Evolutionary conservation across 495 filamentous ascomycete genomes (phyloP), one percentile per base, ranked within the genome.

Genomic region (Echria macrotheca): DNA sequence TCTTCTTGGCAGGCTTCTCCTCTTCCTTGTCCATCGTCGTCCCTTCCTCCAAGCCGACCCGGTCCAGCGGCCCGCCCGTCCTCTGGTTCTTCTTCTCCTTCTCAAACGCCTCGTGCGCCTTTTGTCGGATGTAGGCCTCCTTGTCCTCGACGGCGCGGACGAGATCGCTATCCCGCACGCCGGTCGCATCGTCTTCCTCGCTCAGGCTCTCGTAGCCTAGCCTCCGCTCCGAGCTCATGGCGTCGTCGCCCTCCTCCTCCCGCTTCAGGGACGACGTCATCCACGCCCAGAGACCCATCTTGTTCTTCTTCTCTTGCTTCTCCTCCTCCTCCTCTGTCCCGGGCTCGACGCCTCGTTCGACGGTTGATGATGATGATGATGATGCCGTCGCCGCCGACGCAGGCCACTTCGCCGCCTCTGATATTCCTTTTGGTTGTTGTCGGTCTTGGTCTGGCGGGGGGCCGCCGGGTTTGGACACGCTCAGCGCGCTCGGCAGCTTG

Each of bases 251-350:
- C 24, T 78, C 75, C 18, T 81, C 72, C 45, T 87, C 83, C 50
- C 79, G 77, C 64, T 81, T 80, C 33, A 88, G 52, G 14, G 66
- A 67, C 10, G 64, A 56, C 15, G 70, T 70, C 32, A 74, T 47
- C 72, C 70, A 75, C 28, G 39, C 19, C 56, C 55, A 59, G 17
- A 68, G 24, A 33, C 57, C 18, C 10, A 32, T 36, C 21, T 45
- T 51, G 26, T 47, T 47, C 21, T 43, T n/a, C n/a, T n/a, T n/a
- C n/a, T n/a, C n/a, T 19, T 47, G 35, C 0, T 36, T 39, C 5
- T 55, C 7, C 12, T 53, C 76, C 53, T 21, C 28, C 18, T 68
- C 54, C 59, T 70, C 7, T n/a, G n/a, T n/a, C n/a, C n/a, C n/a
- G n/a, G n/a, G n/a, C n/a, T n/a, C n/a, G n/a, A n/a, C n/a, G n/a